Evolutionary conservation across 2,329 filamentous ascomycete species (phyloP).

Genomic region (Chaetomiaceae sp.): DNA sequence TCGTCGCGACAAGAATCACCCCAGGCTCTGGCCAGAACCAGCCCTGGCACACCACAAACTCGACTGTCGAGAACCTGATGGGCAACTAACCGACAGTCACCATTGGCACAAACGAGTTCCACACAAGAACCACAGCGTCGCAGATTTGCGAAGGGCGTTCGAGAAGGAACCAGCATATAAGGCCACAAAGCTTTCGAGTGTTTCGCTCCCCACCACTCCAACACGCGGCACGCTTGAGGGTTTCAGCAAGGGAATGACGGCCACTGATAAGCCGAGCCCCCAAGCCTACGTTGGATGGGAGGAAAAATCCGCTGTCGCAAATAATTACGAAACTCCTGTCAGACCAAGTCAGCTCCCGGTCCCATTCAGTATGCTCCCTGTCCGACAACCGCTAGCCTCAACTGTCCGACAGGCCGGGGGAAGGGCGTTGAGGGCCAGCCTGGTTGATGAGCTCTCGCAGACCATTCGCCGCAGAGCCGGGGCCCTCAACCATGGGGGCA

Average conservation of each 20-base stretch:
- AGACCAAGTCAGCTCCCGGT: not conserved
- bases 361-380: not conserved
- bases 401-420: not conserved
- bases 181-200: not conserved
- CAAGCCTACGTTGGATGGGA: no score
- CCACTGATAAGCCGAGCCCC: no score
- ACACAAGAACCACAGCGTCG: constrained; percentile 28
- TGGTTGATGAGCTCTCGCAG: not conserved
- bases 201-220: not conserved
- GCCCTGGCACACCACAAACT: no score
- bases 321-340: not conserved
- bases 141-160: constrained; percentile 33
- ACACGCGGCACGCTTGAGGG: not conserved
- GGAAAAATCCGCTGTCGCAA: not conserved
- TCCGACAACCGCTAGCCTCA: not conserved
- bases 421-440: not conserved
- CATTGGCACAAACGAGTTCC: not conserved
- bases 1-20: no score
- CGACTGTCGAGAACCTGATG: no score
- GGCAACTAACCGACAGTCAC: no score
- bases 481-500: no score
- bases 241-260: no score
- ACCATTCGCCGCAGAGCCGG: not conserved
- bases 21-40: no score
- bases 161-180: constrained; percentile 19